Conservation (phyloP, 306 rosid species). For the Cucumis melo region DNA sequence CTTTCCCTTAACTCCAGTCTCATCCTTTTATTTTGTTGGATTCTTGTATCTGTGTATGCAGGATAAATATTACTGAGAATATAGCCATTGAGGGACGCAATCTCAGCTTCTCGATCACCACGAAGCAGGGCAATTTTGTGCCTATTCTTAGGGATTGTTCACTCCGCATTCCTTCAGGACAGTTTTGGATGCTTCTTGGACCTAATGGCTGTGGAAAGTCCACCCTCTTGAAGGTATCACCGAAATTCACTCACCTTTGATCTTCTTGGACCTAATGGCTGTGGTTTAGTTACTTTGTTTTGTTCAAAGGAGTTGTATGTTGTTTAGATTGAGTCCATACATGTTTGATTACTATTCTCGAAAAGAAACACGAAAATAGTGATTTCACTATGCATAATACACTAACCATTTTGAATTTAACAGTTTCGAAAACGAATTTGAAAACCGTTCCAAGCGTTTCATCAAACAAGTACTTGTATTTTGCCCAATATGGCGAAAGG, state of each 20-base stretch:
- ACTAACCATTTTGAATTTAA: background rate
- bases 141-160: conserved; percentile 64
- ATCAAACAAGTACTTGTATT: background rate
- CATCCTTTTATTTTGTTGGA: background rate
- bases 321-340: background rate
- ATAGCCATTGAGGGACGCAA: conserved; percentile 52
- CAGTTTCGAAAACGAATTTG: background rate
- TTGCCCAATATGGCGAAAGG: background rate
- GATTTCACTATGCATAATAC: background rate
- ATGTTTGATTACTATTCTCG: background rate
- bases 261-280: too few relatives aligned
- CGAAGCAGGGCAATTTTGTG: conserved; percentile 29
- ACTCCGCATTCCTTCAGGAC: conserved; percentile 59
- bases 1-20: background rate
- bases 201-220: conserved; percentile 89
- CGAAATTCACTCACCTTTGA: background rate
- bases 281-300: background rate
- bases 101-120: conserved; percentile 39
- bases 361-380: background rate
- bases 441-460: background rate
- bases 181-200: conserved; percentile 92
- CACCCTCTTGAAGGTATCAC: conserved; percentile 64
- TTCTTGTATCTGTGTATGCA: conserved; percentile 7
- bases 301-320: background rate
- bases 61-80: conserved; percentile 21